Evolutionary conservation across 2,329 filamentous ascomycete species (phyloP).

Genomic region (Tricladium varicosporioides): DNA sequence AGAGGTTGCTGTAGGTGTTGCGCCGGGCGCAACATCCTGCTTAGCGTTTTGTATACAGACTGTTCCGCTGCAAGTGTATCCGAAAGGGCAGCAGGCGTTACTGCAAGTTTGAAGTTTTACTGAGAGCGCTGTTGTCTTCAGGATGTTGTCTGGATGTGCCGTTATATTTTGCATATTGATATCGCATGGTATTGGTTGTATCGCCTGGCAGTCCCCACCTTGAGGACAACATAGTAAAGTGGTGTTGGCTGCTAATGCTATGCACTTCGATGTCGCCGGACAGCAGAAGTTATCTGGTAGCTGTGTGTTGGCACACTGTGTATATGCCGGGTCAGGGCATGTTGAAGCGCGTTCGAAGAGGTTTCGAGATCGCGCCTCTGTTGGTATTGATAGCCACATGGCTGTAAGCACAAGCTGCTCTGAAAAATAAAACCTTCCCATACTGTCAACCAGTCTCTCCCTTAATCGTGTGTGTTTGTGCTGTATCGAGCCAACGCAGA

Average conservation of each 20-base stretch:
- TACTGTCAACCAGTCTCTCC: slow-evolving; percentile 9
- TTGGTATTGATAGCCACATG: slow-evolving; percentile 34
- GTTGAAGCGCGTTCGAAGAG: slow-evolving; percentile 46
- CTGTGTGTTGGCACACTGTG: slow-evolving; percentile 48
- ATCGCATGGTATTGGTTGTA: slow-evolving; percentile 65
- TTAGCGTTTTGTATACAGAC: slow-evolving; percentile 53
- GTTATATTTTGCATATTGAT: slow-evolving; percentile 58
- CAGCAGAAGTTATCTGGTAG: slow-evolving; percentile 70
- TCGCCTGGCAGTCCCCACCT: slow-evolving; percentile 54
- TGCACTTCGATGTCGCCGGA: slow-evolving; percentile 50
- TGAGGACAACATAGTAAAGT: slow-evolving; percentile 70
- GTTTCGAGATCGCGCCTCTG: slow-evolving; percentile 38
- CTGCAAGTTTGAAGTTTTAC: slow-evolving; percentile 58
- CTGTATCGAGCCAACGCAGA: background rate
- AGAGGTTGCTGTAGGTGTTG: slow-evolving; percentile 24
- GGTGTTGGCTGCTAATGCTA: slow-evolving; percentile 59
- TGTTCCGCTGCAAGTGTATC: slow-evolving; percentile 57
- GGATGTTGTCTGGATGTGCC: slow-evolving; percentile 52
- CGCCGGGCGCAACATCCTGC: slow-evolving; percentile 37
- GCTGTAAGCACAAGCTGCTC: slow-evolving; percentile 19
- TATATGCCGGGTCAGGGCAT: slow-evolving; percentile 50
- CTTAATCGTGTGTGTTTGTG: background rate
- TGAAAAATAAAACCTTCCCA: slow-evolving; percentile 19
- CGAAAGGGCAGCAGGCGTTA: slow-evolving; percentile 66
- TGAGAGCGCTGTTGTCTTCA: slow-evolving; percentile 65